Conservation (phyloP, 73 alveolate species). For the Symbiodinium pilosum region DNA sequence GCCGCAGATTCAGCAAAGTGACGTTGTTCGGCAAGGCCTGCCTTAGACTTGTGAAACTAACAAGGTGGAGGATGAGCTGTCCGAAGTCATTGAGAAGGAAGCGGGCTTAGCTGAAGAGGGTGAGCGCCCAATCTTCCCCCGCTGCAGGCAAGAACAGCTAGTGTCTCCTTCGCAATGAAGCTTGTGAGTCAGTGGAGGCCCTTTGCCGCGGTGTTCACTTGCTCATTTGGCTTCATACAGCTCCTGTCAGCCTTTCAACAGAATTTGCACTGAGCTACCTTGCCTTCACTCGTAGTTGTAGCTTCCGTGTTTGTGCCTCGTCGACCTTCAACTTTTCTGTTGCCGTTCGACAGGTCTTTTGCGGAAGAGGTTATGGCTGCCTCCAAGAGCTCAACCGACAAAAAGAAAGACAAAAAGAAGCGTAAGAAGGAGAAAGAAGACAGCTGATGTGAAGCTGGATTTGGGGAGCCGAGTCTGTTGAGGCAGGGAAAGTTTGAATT, state of each 20-base stretch:
- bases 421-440: not conserved
- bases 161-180: conserved; percentile 47
- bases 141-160: conserved; percentile 37
- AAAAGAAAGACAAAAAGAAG: conserved; percentile 42
- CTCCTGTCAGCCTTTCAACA: not conserved
- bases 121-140: too few species aligned
- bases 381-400: not conserved
- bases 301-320: not conserved
- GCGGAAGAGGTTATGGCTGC: conserved; percentile 50
- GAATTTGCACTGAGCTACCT: not conserved
- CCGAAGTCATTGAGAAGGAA: conserved; percentile 36
- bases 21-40: too few species aligned
- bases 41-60: too few species aligned
- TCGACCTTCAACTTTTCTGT: not conserved
- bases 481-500: not conserved
- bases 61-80: conserved; percentile 58
- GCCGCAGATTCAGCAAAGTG: not conserved
- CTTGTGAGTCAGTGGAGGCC: conserved; percentile 63
- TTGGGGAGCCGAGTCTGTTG: not conserved
- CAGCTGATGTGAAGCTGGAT: not conserved
- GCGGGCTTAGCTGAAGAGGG: too few species aligned
- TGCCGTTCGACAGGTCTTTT: conserved; percentile 16
- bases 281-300: not conserved
- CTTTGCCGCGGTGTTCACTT: too few species aligned
- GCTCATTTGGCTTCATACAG: not conserved